phyloP scores from a whole-genome alignment of 768 basidiomycete species.

The Exsudoporus frostii region DNA sequence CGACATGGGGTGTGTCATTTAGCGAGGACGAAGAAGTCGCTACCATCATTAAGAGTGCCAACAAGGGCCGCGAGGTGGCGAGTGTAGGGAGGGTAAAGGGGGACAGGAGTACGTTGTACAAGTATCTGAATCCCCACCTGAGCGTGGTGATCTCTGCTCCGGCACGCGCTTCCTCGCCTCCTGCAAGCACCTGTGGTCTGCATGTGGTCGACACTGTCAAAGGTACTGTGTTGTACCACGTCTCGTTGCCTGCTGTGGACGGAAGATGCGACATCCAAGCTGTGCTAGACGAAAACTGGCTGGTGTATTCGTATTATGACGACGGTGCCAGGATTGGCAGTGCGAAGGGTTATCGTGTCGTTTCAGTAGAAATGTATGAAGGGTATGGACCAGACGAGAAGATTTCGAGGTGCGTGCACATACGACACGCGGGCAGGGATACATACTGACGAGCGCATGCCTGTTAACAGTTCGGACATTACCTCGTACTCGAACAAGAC shows the following conservation, averaged over 20 bases:
- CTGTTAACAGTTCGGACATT: conserved; percentile 44
- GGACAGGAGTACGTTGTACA: conserved; percentile 87
- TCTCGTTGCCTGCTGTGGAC: conserved; percentile 44
- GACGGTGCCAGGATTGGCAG: conserved; percentile 44
- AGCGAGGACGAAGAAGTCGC: conserved; percentile 56
- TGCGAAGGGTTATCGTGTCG: conserved; percentile 67
- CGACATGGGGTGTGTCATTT: conserved; percentile 66
- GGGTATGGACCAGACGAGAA: conserved; percentile 65
- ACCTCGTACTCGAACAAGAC: conserved; percentile 55
- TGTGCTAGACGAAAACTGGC: conserved; percentile 83
- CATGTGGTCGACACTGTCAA: conserved; percentile 80
- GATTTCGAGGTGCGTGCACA: conserved; percentile 56
- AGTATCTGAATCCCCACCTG: conserved; percentile 86
- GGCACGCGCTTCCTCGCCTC: conserved; percentile 7
- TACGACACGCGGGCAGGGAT: not conserved
- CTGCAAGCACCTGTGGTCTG: conserved; percentile 48
- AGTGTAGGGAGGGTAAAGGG: conserved; percentile 83
- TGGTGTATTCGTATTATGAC: conserved; percentile 86
- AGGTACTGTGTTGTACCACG: conserved; percentile 71
- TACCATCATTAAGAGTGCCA: conserved; percentile 44
- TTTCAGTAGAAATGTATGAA: conserved; percentile 89
- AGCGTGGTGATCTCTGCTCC: conserved; percentile 60
- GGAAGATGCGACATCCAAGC: conserved; percentile 64
- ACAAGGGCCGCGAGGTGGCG: conserved; percentile 53
- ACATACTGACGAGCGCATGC: not conserved